Conservation (phyloP, 768 basidiomycete genomes). For the Tylopilus plumbeoviolaceoides region DNA sequence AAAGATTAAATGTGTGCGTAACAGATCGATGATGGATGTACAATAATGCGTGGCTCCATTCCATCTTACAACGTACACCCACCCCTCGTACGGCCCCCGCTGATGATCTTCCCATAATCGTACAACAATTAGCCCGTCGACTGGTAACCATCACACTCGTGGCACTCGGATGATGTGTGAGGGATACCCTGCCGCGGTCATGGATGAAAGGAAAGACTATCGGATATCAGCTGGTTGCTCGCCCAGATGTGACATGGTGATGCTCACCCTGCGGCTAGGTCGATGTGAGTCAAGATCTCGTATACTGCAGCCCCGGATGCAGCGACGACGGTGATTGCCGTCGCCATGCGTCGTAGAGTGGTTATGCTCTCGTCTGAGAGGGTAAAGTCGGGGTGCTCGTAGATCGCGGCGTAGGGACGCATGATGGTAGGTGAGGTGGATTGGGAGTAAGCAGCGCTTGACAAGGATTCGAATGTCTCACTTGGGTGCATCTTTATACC, state of each 20-base stretch:
- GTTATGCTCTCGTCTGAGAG: slow-evolving; percentile 23
- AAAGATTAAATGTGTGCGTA: neutral
- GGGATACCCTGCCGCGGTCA: slow-evolving; percentile 3
- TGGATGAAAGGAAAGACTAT: slow-evolving; percentile 12
- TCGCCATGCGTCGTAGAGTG: slow-evolving; percentile 24
- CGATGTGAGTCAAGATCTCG: slow-evolving; percentile 18
- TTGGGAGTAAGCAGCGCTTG: neutral
- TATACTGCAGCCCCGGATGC: slow-evolving; percentile 32
- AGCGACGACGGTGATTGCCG: slow-evolving; percentile 28
- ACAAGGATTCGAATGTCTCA: neutral
- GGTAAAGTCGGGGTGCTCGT: slow-evolving; percentile 32
- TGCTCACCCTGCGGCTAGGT: slow-evolving; percentile 20
- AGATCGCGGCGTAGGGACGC: slow-evolving; percentile 33
- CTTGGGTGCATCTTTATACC: neutral
- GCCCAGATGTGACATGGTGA: neutral
- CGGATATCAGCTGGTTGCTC: neutral
- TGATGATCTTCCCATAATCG: neutral
- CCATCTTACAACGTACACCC: slow-evolving; percentile 13
- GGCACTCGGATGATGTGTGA: neutral
- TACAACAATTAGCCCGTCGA: slow-evolving; percentile 12
- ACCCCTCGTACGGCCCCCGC: neutral
- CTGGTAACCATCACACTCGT: neutral
- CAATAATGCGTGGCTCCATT: neutral
- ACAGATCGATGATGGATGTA: slow-evolving; percentile 6
- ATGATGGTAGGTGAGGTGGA: slow-evolving; percentile 9